Evolutionary conservation across 2,329 filamentous ascomycete species (phyloP).

Genomic region (Xylariaceae sp.): DNA sequence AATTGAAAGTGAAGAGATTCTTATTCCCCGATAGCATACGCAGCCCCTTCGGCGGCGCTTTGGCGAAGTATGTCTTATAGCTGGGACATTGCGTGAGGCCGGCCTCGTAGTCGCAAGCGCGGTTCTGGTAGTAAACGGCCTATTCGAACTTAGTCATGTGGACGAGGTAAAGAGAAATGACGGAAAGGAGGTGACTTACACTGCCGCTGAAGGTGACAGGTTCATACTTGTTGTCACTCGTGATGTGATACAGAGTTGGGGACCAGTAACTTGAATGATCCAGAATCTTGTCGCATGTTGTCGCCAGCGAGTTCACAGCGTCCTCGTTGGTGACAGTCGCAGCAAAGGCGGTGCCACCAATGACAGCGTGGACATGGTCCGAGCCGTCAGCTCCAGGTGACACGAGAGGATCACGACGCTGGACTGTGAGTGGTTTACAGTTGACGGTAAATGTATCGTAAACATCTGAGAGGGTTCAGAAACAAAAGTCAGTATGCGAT

Average conservation of each 20-base stretch:
- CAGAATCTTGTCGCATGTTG: constrained; percentile 11
- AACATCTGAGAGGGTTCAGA: not conserved
- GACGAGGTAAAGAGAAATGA: too few species aligned
- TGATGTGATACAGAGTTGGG: constrained; percentile 11
- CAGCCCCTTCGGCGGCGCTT: constrained; percentile 5
- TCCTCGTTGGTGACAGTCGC: constrained; percentile 5
- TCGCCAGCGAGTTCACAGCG: constrained; percentile 8
- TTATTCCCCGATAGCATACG: constrained; percentile 14
- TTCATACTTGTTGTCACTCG: constrained; percentile 4
- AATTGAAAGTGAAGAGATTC: constrained; percentile 13
- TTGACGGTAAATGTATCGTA: constrained; percentile 13
- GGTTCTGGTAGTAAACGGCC: constrained; percentile 15
- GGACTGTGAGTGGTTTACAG: constrained; percentile 7
- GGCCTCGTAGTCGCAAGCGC: constrained; percentile 9
- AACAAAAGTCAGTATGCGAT: too few species aligned
- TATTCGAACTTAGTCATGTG: constrained; percentile 1
- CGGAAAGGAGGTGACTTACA: not conserved
- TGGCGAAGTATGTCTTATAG: constrained; percentile 7
- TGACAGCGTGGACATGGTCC: constrained; percentile 9
- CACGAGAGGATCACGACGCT: constrained; percentile 11
- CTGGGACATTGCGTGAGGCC: constrained; percentile 10
- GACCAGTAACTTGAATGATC: constrained; percentile 12
- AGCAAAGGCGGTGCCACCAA: constrained; percentile 11
- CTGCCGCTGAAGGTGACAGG: constrained; percentile 6
- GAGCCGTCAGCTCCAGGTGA: constrained; percentile 7